Base-by-base conservation (phyloP, 441 rosid species). In the Capsella rubella region DNA sequence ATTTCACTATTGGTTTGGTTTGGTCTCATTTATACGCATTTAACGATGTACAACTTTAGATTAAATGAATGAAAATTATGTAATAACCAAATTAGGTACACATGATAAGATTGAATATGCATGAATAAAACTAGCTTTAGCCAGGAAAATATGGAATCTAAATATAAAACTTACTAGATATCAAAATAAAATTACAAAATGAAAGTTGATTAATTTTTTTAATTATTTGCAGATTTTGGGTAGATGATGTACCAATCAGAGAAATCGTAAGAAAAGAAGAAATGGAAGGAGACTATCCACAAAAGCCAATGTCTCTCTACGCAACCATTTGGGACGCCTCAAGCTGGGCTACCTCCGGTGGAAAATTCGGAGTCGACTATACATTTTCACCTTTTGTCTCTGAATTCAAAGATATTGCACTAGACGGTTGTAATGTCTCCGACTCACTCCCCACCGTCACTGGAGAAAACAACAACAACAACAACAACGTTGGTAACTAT, bases 301-400 rank as follows among this genome's bases (percentile, higher is more conserved):
- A 89, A 11, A 95, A 93, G 69, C 98, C 99, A 31, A 95, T 93
- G 99, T 82, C 95, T 0, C 54, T 95, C 5, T 95, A 90, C 15
- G 95, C 97, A 4, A 95, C 98, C 8, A 91, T 93, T 14, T 95
- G 99, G 99, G 99, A 95, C 58, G 99, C 95, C 5, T 92, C 99
- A 1, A 86, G 74, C 29, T 95, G 99, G 98, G 98, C 99, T 35
- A 95, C 99, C 3, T 72, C 83, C 3, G 98, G 99, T 0, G 99
- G 99, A 18, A 87, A 79, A 68, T 75, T 80, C 80, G 85, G 86
- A 46, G 98, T 85, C 3, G 82, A 95, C 16, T 95, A 95, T 78
- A 79, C 87, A 50, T 95, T 84, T 37, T 83, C 96, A 0, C 97
- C 98, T 0, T 95, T 92, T 37, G 82, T 79, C 1, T 81, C 99